phyloP scores from a whole-genome alignment of 2,329 filamentous ascomycete genomes.

The Magnaporthiopsis rhizophila region DNA sequence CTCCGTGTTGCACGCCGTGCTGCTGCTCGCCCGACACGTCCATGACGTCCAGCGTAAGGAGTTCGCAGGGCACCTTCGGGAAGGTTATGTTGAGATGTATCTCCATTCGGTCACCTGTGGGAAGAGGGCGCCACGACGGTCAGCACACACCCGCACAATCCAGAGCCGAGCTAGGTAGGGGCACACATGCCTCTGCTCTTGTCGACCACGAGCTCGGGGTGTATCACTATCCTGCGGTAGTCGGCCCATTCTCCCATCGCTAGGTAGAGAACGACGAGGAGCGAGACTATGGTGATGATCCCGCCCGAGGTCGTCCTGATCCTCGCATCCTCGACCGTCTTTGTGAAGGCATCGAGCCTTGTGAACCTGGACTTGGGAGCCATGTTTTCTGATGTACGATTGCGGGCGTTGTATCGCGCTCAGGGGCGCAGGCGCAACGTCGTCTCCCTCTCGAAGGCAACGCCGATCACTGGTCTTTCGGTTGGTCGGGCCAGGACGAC shows the following conservation, averaged over 20 bases:
- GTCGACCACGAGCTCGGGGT: conserved; percentile 91
- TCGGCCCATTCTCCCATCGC: conserved; percentile 95
- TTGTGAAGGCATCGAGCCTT: conserved; percentile 95
- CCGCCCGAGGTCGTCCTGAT: conserved; percentile 93
- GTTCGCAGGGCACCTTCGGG: conserved; percentile 85
- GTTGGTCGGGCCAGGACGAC: background rate
- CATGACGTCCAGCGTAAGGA: conserved; percentile 97
- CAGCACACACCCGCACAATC: background rate
- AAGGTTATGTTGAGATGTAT: conserved; percentile 98
- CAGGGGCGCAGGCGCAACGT: background rate
- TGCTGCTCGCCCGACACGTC: conserved; percentile 97
- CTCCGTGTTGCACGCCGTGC: conserved; percentile 84
- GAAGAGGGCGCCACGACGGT: background rate
- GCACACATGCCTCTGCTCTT: conserved; percentile 74
- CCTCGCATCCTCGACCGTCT: conserved; percentile 96
- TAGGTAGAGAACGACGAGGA: conserved; percentile 81
- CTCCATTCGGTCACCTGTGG: conserved; percentile 88
- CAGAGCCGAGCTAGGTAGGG: background rate
- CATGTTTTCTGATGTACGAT: conserved; percentile 47
- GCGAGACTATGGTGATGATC: conserved; percentile 84
- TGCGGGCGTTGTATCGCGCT: background rate
- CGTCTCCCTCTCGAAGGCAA: background rate
- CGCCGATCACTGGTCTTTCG: no score
- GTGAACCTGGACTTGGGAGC: conserved; percentile 88
- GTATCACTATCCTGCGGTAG: conserved; percentile 76